Base-by-base conservation (phyloP, 2,329 filamentous ascomycete genomes). In the Alternaria sp. region DNA sequence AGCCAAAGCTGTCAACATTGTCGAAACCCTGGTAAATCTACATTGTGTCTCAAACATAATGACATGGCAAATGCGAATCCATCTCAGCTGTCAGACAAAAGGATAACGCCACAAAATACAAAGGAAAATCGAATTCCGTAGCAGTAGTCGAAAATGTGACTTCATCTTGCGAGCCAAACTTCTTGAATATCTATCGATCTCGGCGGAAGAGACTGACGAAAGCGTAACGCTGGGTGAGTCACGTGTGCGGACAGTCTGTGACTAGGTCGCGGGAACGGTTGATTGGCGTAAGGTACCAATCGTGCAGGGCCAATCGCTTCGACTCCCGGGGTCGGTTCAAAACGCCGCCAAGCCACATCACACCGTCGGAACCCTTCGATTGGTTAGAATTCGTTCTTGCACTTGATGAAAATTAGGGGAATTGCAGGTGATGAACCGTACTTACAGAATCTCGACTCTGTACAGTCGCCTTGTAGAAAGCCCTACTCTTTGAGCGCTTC, bases 241-340 rank as follows among this genome's bases (percentile, higher is more conserved):
- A 66, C 62, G 66, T 72, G 67, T 36, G 3, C 15, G 19, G 10
- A n/a, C 6, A 17, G 21, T 6, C 0, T 68, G 69, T 70, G 69
- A 73, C 26, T 54, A 32, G 65, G 70, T 66, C 50, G 66, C 70
- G 62, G 58, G 57, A 28, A 60, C 44, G 69, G 69, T n/a, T 69
- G n/a, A 68, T 65, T 69, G 67, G 71, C 69, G 63, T 26, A 61
- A 59, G 55, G 45, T 28, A 59, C 56, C 59, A 21, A 21, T 7
- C 17, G 10, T 7, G 19, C 21, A 64, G 3, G 61, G 46, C 73
- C 73, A 76, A 76, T 76, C 72, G 67, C 63, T 72, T 69, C 49
- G 2, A 19, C 30, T 54, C 57, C 19, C 50, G 12, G 11, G 30
- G 23, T 30, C 57, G 50, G 60, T 23, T 15, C 53, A 68, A 61